Base-by-base conservation (phyloP, 371 early-diverging fungal species). In the Caulochytrium protostelioides region DNA sequence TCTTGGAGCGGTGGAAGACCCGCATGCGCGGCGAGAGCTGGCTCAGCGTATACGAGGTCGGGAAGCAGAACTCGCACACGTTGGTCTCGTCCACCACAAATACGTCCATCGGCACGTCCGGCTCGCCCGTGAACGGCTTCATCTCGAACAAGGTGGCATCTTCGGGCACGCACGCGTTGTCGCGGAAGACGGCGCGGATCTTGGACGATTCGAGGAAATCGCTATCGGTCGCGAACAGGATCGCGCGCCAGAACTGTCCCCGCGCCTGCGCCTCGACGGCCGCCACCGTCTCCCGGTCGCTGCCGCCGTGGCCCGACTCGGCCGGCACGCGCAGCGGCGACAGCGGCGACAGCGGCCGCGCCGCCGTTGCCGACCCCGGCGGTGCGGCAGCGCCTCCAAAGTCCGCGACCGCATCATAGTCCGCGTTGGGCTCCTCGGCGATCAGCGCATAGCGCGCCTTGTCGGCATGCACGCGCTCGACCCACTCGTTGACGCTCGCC, bases 91-190 rank as follows among this genome's bases (percentile, higher is more conserved):
- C 56, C 12, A 52, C 59, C 7, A 45, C 30, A 28, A 59, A 27
- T 16, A 53, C 34, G 14, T 44, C 37, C 20, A 18, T 9, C 5
- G 33, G 26, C n/a, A 28, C 35, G 3, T 1, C 6, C 13, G 38
- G 50, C 7, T 35, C 37, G 8, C 59, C 57, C 16, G 49, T 57
- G 35, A 42, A 61, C 30, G 41, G 42, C 13, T 48, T 49, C 70
- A 69, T 69, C 30, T 69, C 66, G 41, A 69, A 69, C 35, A 65
- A 40, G 19, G 36, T 45, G 17, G 60, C 64, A 30, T 69, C 66
- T 22, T 61, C 55, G 0, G 54, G 43, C 6, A 19, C 16, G 6
- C 55, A 22, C 10, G 70, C 66, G 43, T 69, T 54, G 2, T 47
- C 42, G 16, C 50, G 33, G 34, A 69, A 69, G 2, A 62, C 19